phyloP scores from a whole-genome alignment of 805 yeast genomes.

The Komagataella pseudopastoris region DNA sequence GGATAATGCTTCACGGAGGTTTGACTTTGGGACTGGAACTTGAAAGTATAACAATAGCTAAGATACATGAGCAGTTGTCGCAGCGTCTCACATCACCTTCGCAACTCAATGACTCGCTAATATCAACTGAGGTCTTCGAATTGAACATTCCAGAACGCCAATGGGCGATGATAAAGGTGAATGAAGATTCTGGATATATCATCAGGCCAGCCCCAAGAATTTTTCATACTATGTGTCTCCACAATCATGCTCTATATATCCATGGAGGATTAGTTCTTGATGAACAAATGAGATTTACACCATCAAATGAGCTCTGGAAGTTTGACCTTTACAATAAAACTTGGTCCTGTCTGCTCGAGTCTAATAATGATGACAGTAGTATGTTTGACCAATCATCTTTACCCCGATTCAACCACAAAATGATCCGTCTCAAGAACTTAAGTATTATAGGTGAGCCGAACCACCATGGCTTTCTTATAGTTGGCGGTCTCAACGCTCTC shows the following conservation, averaged over 20 bases:
- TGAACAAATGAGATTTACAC: conserved; percentile 21
- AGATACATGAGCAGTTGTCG: conserved; percentile 24
- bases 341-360: conserved; percentile 36
- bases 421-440: conserved; percentile 26
- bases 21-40: conserved; percentile 42
- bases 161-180: conserved; percentile 34
- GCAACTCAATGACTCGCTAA: conserved; percentile 15
- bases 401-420: conserved; percentile 39
- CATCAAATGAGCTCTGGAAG: conserved; percentile 59
- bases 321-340: conserved; percentile 35
- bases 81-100: conserved; percentile 13
- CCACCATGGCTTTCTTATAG: conserved; percentile 35
- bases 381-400: conserved; percentile 13
- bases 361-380: conserved; percentile 19
- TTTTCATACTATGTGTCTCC: conserved; percentile 42
- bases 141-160: conserved; percentile 42
- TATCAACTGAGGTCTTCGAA: conserved; percentile 53
- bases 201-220: conserved; percentile 32
- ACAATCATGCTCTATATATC: conserved; percentile 36
- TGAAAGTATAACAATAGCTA: conserved; percentile 22
- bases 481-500: conserved; percentile 35
- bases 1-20: conserved; percentile 59
- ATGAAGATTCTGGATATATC: conserved; percentile 5
- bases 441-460: conserved; percentile 21
- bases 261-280: conserved; percentile 51